A percentile compares a stretch with the other conserved stretches of the same genome.
Conservation (phyloP, 352 stramenopile species). For the Thraustochytrium striatum region DNA sequence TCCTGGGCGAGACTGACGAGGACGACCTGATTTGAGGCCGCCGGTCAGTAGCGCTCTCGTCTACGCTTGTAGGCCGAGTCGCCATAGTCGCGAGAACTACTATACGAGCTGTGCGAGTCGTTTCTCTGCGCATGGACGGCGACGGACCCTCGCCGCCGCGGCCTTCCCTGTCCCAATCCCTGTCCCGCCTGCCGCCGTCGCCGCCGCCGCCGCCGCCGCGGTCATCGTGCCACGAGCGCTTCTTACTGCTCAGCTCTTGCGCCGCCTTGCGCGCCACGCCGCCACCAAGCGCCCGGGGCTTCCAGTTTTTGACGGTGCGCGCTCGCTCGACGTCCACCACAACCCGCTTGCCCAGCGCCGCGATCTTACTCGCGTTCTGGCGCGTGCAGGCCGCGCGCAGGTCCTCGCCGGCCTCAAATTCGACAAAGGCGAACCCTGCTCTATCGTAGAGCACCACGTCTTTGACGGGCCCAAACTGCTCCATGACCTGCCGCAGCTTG, state of each 20-base stretch:
- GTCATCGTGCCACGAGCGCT: no score
- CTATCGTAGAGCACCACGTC: constrained; percentile 69
- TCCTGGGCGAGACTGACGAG: no score
- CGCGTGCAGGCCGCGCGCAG: constrained; percentile 83
- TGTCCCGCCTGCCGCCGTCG: no score
- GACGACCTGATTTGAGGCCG: no score
- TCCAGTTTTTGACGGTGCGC: constrained; percentile 92
- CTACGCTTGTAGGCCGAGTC: no score
- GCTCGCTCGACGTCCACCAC: constrained; percentile 96
- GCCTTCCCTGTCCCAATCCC: no score
- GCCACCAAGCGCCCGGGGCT: constrained; percentile 85
- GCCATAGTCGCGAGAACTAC: no score
- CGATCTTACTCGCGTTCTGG: constrained; percentile 62
- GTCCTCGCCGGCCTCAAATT: constrained; percentile 94
- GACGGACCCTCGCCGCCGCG: no score
- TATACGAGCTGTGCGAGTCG: no score
- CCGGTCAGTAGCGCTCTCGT: no score
- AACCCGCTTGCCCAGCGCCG: constrained; percentile 88
- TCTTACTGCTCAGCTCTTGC: not conserved
- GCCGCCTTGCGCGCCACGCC: constrained; percentile 78
- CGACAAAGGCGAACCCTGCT: constrained; percentile 93
- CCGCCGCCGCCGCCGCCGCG: no score
- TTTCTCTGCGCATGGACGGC: no score
- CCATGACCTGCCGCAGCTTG: constrained; percentile 91
- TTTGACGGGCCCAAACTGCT: constrained; percentile 73